Conservation (phyloP, 805 yeast genomes). For the Metschnikowia continentalis region DNA sequence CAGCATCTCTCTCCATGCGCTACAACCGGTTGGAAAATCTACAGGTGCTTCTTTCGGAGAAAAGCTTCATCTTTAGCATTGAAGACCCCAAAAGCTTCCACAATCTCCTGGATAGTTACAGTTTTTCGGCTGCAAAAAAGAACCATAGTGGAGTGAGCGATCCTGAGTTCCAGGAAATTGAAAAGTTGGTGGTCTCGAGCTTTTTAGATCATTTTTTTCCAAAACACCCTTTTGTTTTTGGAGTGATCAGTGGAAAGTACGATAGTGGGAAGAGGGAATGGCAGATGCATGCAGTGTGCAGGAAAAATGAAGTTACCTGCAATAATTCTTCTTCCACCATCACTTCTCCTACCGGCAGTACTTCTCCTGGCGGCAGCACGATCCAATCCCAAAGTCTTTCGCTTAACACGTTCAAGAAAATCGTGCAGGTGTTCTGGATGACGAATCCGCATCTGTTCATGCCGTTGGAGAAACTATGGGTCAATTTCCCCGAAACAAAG, state of each 20-base stretch:
- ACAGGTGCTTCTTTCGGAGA: conserved; percentile 43
- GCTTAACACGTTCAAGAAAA: conserved; percentile 9
- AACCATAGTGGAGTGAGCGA: conserved; percentile 10
- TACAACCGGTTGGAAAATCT: conserved; percentile 65
- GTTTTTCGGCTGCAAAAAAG: conserved; percentile 28
- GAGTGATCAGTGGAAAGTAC: conserved; percentile 34
- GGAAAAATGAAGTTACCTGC: background rate
- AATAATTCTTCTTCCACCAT: too few species aligned
- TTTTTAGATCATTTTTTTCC: conserved; percentile 24
- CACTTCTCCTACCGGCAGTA: too few species aligned
- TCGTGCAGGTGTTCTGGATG: conserved; percentile 15
- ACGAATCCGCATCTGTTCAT: conserved; percentile 33
- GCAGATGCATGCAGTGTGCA: conserved; percentile 18
- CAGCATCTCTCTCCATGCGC: conserved; percentile 66
- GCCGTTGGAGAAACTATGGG: conserved; percentile 19
- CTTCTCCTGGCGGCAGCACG: too few species aligned
- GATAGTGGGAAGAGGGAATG: conserved; percentile 31
- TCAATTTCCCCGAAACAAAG: conserved; percentile 23
- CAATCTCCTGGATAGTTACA: conserved; percentile 37
- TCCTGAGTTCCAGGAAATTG: conserved; percentile 23
- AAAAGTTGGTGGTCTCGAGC: conserved; percentile 18
- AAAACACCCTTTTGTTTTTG: background rate
- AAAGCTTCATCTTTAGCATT: conserved; percentile 36
- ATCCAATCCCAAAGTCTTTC: conserved; percentile 6
- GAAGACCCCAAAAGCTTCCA: conserved; percentile 34